These are phyloP conservation scores for Reticulascus tulasneorum DNA, from an alignment of 2,329 filamentous ascomycete genomes.

Conservation along the genomic window DNA sequence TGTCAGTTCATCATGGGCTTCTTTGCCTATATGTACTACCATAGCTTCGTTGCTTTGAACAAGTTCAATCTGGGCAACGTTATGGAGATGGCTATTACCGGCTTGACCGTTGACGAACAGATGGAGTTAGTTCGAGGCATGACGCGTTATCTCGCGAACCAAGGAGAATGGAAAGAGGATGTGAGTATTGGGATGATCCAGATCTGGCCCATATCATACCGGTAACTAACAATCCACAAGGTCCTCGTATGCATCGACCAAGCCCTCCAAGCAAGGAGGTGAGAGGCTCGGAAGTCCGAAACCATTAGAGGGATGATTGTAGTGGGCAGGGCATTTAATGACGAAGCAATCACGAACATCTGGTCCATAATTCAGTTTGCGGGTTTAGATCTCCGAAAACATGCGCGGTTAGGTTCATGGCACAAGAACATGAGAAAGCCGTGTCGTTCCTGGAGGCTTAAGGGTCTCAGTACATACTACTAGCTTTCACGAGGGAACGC, in stretches of 20 bases:
- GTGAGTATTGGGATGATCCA: slow-evolving; percentile 37
- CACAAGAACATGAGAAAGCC: too few species aligned
- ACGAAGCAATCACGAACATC: slow-evolving; percentile 14
- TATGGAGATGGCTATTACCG: slow-evolving; percentile 86
- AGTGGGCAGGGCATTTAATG: too few species aligned
- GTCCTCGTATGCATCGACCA: slow-evolving; percentile 29
- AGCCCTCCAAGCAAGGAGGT: slow-evolving; percentile 22
- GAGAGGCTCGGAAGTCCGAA: slow-evolving; percentile 4
- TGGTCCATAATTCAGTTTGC: too few species aligned
- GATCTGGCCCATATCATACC: neutral
- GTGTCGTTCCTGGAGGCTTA: too few species aligned
- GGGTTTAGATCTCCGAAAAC: too few species aligned
- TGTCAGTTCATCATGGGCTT: slow-evolving; percentile 99
- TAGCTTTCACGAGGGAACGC: too few species aligned
- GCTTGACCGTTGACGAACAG: slow-evolving; percentile 84
- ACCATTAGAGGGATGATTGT: slow-evolving; percentile 4
- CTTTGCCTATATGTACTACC: slow-evolving; percentile 97
- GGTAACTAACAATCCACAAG: slow-evolving; percentile 16
- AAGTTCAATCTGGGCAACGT: slow-evolving; percentile 81
- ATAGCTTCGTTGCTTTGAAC: slow-evolving; percentile 90
- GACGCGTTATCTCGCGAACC: slow-evolving; percentile 60
- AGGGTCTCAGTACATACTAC: too few species aligned
- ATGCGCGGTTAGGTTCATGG: too few species aligned
- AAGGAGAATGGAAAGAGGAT: slow-evolving; percentile 43
- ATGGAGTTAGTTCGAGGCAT: slow-evolving; percentile 71